Base-by-base conservation (phyloP, 2,329 filamentous ascomycete genomes). In the Didymella pinodella region DNA sequence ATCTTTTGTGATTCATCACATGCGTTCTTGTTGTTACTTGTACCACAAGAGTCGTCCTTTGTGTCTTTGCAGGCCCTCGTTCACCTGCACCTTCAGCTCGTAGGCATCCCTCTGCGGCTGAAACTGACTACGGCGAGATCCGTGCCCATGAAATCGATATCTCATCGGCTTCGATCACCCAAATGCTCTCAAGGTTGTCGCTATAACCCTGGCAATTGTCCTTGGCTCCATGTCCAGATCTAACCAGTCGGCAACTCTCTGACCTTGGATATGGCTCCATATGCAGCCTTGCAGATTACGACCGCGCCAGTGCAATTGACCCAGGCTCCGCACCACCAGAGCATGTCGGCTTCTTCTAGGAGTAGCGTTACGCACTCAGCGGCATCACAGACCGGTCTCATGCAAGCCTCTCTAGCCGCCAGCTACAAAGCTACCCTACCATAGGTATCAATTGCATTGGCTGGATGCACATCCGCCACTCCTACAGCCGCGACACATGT, bases 1-100 rank as follows among this genome's bases (percentile, higher is more conserved):
- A 54, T 50, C 32, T 26, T 43, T 54, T 47, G 41, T 50, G 50
- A 59, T 10, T 14, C 40, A n/a, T 41, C 46, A 50, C 46, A 47
- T 50, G 32, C 20, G 7, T 34, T 20, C 16, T 41, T 22, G 18
- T 18, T 31, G 16, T 44, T 12, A 26, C 1, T 41, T 41, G 36
- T 22, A 12, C 7, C 20, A 22, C 22, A 22, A 3, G 22, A 22
- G 22, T 22, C 4, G 40, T 10, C 26, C 22, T 32, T n/a, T 44
- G 22, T 44, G 41, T 12, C 18, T 31, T 7, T 5, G 25, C 22
- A n/a, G 32, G 8, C 22, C 7, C 40, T 8, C 22, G 32, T 38
- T 18, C 14, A 46, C 8, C 7, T 32, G n/a, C 12, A 47, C 8
- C 7, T 32, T 25, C 12, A 47, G 34, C 43, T 41, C 31, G 28